phyloP scores from a whole-genome alignment of 768 basidiomycete genomes.

The Macrolepiota dolichaula region DNA sequence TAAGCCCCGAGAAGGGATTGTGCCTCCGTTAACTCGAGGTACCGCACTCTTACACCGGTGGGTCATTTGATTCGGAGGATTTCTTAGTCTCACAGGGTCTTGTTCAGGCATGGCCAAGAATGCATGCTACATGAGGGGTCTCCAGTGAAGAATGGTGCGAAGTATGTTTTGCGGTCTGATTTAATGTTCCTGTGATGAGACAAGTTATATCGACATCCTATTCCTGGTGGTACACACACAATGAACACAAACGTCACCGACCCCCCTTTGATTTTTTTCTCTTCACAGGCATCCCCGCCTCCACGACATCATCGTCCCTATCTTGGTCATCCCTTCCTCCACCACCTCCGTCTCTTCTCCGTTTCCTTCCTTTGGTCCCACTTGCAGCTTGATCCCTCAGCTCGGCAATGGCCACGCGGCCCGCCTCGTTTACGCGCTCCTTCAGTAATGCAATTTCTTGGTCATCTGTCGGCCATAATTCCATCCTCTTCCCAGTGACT shows the following conservation, averaged over 20 bases:
- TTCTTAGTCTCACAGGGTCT: not conserved
- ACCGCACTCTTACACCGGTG: conserved; percentile 67
- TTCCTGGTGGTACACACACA: not conserved
- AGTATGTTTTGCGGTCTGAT: conserved; percentile 74
- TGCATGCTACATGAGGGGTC: conserved; percentile 75
- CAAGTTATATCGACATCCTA: not conserved
- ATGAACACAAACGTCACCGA: conserved; percentile 21
- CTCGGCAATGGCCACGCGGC: conserved; percentile 66
- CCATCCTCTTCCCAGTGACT: conserved; percentile 91
- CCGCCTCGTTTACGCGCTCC: conserved; percentile 89
- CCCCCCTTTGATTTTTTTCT: conserved; percentile 53
- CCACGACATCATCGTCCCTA: conserved; percentile 88
- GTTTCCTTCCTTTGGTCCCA: conserved; percentile 41
- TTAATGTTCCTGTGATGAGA: conserved; percentile 56
- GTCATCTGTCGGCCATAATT: conserved; percentile 79
- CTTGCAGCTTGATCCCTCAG: conserved; percentile 69
- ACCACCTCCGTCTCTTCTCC: conserved; percentile 40
- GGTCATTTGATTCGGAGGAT: not conserved
- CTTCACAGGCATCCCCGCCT: conserved; percentile 79
- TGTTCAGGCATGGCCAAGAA: conserved; percentile 61
- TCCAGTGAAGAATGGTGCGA: conserved; percentile 53
- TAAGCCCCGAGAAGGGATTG: conserved; percentile 44
- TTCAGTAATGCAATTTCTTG: conserved; percentile 85
- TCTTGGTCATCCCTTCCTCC: conserved; percentile 74
- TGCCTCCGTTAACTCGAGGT: conserved; percentile 54